Percentiles rank a stretch among this genome's conserved stretches.
phyloP scores from a whole-genome alignment of 176 grass and related monocot species.

The Eleusine indica region DNA sequence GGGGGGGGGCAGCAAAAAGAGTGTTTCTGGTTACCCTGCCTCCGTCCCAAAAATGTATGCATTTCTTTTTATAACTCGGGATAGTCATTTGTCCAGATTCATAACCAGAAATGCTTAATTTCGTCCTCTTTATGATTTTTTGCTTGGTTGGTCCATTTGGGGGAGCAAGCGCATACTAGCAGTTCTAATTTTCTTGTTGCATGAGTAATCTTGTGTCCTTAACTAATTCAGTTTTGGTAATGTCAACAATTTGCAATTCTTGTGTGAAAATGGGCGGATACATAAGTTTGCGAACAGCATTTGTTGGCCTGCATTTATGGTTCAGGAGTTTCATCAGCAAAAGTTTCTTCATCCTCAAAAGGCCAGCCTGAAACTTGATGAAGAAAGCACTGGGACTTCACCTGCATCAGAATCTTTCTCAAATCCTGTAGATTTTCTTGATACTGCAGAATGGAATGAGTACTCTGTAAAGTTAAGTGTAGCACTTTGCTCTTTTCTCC shows the following conservation, averaged over 20 bases:
- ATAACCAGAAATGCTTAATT: background rate
- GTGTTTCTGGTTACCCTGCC: slow-evolving; percentile 16
- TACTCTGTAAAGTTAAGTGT: slow-evolving; percentile 82
- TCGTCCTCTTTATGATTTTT: background rate
- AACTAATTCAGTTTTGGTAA: slow-evolving; percentile 87
- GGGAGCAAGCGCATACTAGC: background rate
- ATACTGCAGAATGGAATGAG: slow-evolving; percentile 76
- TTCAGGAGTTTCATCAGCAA: slow-evolving; percentile 77
- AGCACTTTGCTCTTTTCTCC: slow-evolving; percentile 89
- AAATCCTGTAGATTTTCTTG: slow-evolving; percentile 61
- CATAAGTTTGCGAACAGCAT: slow-evolving; percentile 98
- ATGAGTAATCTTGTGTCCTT: slow-evolving; percentile 58
- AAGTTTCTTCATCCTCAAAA: slow-evolving; percentile 37
- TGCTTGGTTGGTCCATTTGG: background rate
- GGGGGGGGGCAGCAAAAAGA: background rate
- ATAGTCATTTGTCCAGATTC: background rate
- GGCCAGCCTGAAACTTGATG: slow-evolving; percentile 26
- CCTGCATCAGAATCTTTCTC: slow-evolving; percentile 39
- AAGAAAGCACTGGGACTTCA: slow-evolving; percentile 32
- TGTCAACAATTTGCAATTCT: slow-evolving; percentile 92
- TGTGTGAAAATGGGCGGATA: slow-evolving; percentile 94
- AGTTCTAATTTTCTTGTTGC: slow-evolving; percentile 17
- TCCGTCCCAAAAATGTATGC: background rate
- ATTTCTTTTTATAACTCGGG: background rate
- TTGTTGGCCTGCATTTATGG: slow-evolving; percentile 91